Conservation (phyloP, 345 rosid species). For the Carallia brachiata region DNA sequence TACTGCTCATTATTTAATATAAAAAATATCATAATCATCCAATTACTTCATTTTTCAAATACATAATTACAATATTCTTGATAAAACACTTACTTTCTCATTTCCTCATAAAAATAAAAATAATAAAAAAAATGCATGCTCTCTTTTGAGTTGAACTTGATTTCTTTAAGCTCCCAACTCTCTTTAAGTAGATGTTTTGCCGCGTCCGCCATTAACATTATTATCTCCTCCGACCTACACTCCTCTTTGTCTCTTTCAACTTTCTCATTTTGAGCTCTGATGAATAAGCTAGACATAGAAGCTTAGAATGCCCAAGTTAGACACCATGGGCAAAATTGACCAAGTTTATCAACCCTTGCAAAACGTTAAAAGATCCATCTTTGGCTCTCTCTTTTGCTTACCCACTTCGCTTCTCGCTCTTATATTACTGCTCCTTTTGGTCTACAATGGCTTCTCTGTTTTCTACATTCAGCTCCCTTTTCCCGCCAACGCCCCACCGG, state of each 20-base stretch:
- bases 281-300: not conserved
- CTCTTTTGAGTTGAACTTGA: not conserved
- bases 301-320: not conserved
- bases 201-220: slow-evolving; percentile 34
- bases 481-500: slow-evolving; percentile 37
- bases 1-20: no score
- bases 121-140: not conserved
- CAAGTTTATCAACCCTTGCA: slow-evolving; percentile 19
- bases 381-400: slow-evolving; percentile 39
- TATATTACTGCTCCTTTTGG: slow-evolving; percentile 50
- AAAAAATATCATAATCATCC: no score
- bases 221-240: not conserved
- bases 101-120: no score
- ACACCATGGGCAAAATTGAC: slow-evolving; percentile 11
- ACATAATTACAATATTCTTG: no score
- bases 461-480: slow-evolving; percentile 52
- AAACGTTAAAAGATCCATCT: slow-evolving; percentile 31
- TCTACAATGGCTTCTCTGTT: slow-evolving; percentile 67
- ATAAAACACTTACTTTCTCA: no score
- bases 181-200: slow-evolving; percentile 18
- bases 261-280: not conserved
- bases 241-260: slow-evolving; percentile 1
- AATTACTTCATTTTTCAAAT: no score
- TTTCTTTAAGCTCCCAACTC: not conserved
- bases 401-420: slow-evolving; percentile 73